Base-by-base conservation (phyloP, 2,329 filamentous ascomycete genomes). In the Endoconidiophora polonica region DNA sequence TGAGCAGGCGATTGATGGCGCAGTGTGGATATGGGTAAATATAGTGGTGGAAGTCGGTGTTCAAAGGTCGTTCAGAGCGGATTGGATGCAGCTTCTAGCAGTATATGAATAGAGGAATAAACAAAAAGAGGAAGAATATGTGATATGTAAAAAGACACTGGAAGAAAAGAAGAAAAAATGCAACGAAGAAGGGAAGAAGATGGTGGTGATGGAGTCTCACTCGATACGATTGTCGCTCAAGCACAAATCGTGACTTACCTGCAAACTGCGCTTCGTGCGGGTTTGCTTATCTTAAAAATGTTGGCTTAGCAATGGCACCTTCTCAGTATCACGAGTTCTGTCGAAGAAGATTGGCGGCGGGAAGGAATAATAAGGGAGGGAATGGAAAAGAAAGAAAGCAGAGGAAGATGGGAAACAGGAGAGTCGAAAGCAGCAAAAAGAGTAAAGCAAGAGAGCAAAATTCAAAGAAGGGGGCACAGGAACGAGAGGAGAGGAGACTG, bases 121-220 rank as follows among this genome's bases (percentile, higher is more conserved):
- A 42, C 29, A 40, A 51, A 36, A 40, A 36, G 20, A 44, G 5
- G 18, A 47, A 38, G 33, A 49, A 41, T 6, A 37, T 9, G 42
- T 38, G 38, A 44, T 40, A 49, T 24, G 10, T 47, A 22, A 42
- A 50, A n/a, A 20, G 52, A 47, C 10, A 50, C 48, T 29, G 42
- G 23, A 44, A 53, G 33, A 46, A 44, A 48, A 47, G 42, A 51
- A 48, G 33, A 43, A 46, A 46, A 38, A 46, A 42, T 33, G 26
- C 36, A 24, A 33, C 33, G 23, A 44, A 52, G 24, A 48, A 45
- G 38, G 38, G 14, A 44, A 49, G 16, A 53, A 47, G 14, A 37
- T 18, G 2, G 16, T 18, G 16, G 16, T 18, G 16, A 18, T 16
- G 36, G 48, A 40, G 24, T 54, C 37, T 47, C 44, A n/a, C 18